Conservation (phyloP, 1,284 basidiomycete species). For the Retiboletus fuscus region DNA sequence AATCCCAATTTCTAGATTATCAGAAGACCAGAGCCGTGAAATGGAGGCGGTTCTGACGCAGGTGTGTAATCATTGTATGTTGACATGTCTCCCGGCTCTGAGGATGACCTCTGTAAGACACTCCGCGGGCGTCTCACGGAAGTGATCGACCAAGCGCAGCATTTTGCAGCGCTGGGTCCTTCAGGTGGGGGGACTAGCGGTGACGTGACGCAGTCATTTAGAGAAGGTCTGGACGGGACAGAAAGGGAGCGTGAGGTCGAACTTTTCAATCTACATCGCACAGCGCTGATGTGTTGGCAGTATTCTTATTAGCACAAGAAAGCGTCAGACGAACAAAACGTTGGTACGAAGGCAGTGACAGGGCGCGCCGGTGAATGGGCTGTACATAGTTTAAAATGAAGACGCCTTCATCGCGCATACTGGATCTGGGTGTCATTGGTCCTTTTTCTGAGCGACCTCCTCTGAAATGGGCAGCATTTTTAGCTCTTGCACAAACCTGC, state of each 20-base stretch:
- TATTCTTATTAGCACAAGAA: conserved; percentile 87
- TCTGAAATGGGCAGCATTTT: conserved; percentile 48
- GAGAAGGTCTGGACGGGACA: conserved; percentile 89
- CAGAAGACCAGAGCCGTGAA: conserved; percentile 75
- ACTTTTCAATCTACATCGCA: conserved; percentile 6
- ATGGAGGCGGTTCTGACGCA: conserved; percentile 77
- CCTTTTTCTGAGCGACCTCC: conserved; percentile 41
- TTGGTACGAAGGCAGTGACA: conserved; percentile 85
- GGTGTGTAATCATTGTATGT: conserved; percentile 53
- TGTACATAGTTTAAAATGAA: conserved; percentile 4
- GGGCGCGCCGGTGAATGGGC: conserved; percentile 55
- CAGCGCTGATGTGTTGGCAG: conserved; percentile 54
- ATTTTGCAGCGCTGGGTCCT: conserved; percentile 81
- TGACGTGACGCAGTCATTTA: conserved; percentile 77
- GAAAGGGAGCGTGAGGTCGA: conserved; percentile 82
- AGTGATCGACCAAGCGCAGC: conserved; percentile 90
- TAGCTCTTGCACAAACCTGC: conserved; percentile 68
- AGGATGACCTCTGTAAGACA: conserved; percentile 61
- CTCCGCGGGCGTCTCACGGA: conserved; percentile 84
- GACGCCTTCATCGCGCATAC: not conserved
- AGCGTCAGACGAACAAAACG: conserved; percentile 79
- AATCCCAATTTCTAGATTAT: conserved; percentile 60
- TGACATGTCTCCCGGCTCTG: conserved; percentile 1
- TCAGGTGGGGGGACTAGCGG: conserved; percentile 64
- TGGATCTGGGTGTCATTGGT: conserved; percentile 39